These are phyloP conservation scores for Rhodamnia rubescens DNA, from an alignment of 345 rosid species.

Conservation along the genomic window DNA sequence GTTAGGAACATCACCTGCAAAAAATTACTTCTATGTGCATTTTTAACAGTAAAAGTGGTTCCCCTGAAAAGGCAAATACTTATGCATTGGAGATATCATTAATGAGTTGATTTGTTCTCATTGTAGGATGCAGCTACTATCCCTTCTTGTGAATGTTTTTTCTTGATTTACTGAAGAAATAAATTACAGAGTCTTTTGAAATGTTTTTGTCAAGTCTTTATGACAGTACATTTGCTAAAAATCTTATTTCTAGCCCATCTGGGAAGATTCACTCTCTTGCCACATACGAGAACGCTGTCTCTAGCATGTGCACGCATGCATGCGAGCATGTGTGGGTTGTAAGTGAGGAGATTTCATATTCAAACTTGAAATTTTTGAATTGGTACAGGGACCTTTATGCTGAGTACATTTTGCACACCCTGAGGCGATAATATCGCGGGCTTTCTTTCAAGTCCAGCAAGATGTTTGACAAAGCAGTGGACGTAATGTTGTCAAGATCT, in stretches of 20 bases:
- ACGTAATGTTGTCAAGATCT: not conserved
- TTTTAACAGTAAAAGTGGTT: not conserved
- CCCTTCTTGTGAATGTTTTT: not conserved
- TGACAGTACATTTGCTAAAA: not conserved
- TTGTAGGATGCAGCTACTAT: not conserved
- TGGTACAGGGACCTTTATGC: slow-evolving; percentile 85
- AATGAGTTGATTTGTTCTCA: not conserved
- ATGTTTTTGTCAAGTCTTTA: not conserved
- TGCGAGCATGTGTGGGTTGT: not conserved
- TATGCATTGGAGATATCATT: not conserved
- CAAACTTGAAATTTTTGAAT: not conserved
- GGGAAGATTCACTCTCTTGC: not conserved
- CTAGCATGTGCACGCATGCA: not conserved
- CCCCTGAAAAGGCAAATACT: not conserved
- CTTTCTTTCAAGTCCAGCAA: slow-evolving; percentile 3
- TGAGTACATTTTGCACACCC: slow-evolving; percentile 61
- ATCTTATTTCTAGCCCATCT: not conserved
- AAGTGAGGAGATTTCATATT: not conserved
- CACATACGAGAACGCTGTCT: not conserved
- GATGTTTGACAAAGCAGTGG: not conserved
- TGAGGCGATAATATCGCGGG: slow-evolving; percentile 41
- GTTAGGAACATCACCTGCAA: not conserved
- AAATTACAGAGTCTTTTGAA: not conserved
- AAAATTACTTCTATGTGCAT: not conserved
- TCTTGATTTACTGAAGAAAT: not conserved